These are phyloP conservation scores for Penicillium desertorum DNA, from an alignment of 495 filamentous ascomycete genomes.

Conservation along the genomic window DNA sequence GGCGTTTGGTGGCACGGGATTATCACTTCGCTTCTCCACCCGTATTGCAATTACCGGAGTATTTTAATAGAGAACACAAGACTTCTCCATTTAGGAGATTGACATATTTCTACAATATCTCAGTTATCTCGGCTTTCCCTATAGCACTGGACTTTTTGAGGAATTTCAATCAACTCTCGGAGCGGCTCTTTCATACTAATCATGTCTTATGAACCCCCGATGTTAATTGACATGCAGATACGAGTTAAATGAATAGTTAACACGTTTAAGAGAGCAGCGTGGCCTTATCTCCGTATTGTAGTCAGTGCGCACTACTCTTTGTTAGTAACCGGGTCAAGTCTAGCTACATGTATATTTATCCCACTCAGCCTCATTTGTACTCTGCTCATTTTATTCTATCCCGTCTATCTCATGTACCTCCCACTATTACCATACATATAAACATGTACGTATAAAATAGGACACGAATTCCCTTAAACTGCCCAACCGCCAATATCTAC, in stretches of 20 bases:
- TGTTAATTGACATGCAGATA: background rate
- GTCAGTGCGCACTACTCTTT: slow-evolving; percentile 6
- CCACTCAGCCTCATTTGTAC: background rate
- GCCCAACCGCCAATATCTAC: background rate
- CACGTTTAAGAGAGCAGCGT: background rate
- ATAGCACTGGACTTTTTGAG: too few relatives aligned
- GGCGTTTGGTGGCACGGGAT: slow-evolving; percentile 21
- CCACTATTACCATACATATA: too few relatives aligned
- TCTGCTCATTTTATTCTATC: background rate
- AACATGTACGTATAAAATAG: background rate
- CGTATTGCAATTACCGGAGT: background rate
- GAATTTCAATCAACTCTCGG: background rate
- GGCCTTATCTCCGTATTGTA: slow-evolving; percentile 5
- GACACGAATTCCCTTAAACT: background rate
- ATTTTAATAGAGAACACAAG: background rate
- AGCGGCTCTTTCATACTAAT: background rate
- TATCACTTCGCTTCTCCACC: slow-evolving; percentile 24
- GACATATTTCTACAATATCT: background rate
- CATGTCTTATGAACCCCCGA: background rate
- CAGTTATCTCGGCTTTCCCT: background rate
- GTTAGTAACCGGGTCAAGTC: background rate
- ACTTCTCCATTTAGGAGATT: slow-evolving; percentile 1
- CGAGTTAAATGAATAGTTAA: background rate
- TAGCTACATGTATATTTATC: background rate
- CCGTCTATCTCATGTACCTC: too few relatives aligned